These are phyloP conservation scores for Thyridium curvatum DNA, from an alignment of 2,329 filamentous ascomycete genomes.

Conservation along the genomic window DNA sequence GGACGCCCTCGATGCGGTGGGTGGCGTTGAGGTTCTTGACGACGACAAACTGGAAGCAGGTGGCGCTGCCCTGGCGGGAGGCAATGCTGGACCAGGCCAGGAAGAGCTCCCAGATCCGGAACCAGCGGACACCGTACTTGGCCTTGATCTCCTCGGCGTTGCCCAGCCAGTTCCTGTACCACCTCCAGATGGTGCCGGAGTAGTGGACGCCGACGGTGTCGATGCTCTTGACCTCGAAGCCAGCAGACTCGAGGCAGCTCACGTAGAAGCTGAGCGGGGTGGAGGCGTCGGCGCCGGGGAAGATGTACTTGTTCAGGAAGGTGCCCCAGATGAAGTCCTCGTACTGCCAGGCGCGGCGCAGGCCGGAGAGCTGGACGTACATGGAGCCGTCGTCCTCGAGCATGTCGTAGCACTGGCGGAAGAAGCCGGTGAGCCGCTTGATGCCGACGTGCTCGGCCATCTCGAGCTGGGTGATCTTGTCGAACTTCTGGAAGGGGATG, in stretches of 20 bases:
- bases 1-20: conserved; percentile 71
- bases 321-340: conserved; percentile 97
- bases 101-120: conserved; percentile 94
- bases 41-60: conserved; percentile 79
- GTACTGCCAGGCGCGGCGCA: conserved; percentile 94
- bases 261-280: conserved; percentile 87
- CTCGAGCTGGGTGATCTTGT: conserved; percentile 95
- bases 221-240: conserved; percentile 84
- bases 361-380: conserved; percentile 91
- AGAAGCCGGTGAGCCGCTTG: conserved; percentile 74
- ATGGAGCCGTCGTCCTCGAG: conserved; percentile 93
- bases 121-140: conserved; percentile 96
- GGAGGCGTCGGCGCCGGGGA: conserved; percentile 93
- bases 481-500: conserved; percentile 75
- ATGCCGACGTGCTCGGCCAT: conserved; percentile 99
- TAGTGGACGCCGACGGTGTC: conserved; percentile 97
- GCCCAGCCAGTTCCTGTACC: conserved; percentile 97
- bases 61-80: conserved; percentile 76
- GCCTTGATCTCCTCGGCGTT: conserved; percentile 88
- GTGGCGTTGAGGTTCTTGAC: conserved; percentile 89
- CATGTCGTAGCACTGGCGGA: conserved; percentile 88
- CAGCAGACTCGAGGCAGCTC: conserved; percentile 76
- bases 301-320: conserved; percentile 99
- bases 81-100: conserved; percentile 78
- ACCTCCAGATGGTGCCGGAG: conserved; percentile 92